These are phyloP conservation scores for Phylloporus gajari DNA, from an alignment of 1,284 basidiomycete species.

Conservation along the genomic window DNA sequence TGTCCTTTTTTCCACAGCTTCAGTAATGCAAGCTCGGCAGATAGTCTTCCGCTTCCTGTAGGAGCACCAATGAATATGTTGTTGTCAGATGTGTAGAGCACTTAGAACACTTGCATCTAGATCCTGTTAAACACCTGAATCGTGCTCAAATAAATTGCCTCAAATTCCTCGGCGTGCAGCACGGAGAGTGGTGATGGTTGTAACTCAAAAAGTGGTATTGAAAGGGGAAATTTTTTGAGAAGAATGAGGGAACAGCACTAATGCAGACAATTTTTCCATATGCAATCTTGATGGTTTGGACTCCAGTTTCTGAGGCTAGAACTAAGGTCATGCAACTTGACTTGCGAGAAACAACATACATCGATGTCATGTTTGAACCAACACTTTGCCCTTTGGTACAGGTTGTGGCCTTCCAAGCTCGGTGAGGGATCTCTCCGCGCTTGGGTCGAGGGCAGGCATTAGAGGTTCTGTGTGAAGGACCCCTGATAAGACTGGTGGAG, in stretches of 20 bases:
- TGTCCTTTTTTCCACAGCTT: conserved; percentile 93
- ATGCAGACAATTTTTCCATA: background rate
- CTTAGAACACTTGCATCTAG: conserved; percentile 99
- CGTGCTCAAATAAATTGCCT: conserved; percentile 82
- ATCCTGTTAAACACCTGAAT: conserved; percentile 97
- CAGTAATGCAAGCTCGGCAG: conserved; percentile 92
- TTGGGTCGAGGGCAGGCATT: conserved; percentile 34
- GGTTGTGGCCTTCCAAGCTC: conserved; percentile 43
- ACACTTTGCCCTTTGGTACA: conserved; percentile 43
- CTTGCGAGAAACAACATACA: conserved; percentile 22
- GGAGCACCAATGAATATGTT: conserved; percentile 97
- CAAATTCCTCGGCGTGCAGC: conserved; percentile 91
- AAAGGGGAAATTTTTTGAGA: conserved; percentile 95
- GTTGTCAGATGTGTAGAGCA: conserved; percentile 94
- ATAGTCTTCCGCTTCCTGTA: conserved; percentile 98
- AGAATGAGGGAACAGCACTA: conserved; percentile 89
- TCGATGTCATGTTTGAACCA: conserved; percentile 37
- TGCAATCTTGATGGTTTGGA: background rate
- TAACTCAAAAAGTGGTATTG: conserved; percentile 92
- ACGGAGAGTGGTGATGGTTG: conserved; percentile 91
- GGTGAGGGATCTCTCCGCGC: conserved; percentile 33
- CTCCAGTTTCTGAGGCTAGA: conserved; percentile 15
- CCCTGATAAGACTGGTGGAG: background rate
- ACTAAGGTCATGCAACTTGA: background rate
- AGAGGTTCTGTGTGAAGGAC: conserved; percentile 16